These are phyloP conservation scores for Diplodia scrobiculata DNA, from an alignment of 2,329 filamentous ascomycete species.

Conservation along the genomic window DNA sequence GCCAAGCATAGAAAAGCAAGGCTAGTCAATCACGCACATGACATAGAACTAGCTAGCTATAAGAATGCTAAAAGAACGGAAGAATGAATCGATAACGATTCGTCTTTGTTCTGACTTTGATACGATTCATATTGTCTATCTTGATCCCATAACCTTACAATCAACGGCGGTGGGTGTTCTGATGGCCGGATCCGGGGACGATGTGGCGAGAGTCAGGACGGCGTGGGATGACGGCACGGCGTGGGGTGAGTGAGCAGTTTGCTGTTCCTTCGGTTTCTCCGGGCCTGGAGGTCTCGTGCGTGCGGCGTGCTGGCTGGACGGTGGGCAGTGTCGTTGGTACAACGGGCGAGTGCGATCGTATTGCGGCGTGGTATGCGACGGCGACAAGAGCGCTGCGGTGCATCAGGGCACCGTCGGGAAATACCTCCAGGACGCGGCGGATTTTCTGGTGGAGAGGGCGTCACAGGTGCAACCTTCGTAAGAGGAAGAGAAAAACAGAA, in stretches of 20 bases:
- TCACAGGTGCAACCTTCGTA: background rate
- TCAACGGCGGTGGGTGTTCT: background rate
- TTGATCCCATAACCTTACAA: no score
- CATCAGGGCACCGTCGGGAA: background rate
- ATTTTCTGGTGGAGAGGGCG: conserved; percentile 6
- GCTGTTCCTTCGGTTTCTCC: background rate
- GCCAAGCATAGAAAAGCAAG: no score
- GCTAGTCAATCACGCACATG: no score
- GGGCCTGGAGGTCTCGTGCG: background rate
- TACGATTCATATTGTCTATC: no score
- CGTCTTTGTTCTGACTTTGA: no score
- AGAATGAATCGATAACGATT: no score
- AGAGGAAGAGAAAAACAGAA: background rate
- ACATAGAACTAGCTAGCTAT: no score
- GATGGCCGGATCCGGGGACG: conserved; percentile 9
- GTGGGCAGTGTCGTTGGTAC: conserved; percentile 5
- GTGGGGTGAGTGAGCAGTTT: background rate
- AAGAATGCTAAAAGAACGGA: no score
- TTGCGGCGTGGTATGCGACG: conserved; percentile 5
- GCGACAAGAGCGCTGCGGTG: background rate
- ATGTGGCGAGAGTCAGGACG: background rate
- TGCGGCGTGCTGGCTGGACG: no score
- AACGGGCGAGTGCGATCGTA: background rate
- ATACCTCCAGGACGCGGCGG: conserved; percentile 1
- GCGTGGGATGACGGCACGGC: background rate